These are phyloP conservation scores for Helichrysum umbraculigerum DNA, from an alignment of 129 eudicot genomes.

Conservation along the genomic window DNA sequence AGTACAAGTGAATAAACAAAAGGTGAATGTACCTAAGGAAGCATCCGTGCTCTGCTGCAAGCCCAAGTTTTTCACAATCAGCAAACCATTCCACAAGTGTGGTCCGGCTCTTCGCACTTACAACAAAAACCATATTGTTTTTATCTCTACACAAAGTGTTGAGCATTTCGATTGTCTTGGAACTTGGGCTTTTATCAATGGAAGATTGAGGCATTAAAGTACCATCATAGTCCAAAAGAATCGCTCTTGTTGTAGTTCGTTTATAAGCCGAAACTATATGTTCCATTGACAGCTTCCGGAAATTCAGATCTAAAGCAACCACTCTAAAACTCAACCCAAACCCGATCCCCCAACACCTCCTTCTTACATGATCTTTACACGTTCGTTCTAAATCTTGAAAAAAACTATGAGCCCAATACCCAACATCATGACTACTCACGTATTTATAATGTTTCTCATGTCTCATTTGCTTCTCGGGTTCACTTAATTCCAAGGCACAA, in stretches of 20 bases:
- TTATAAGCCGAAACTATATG: conserved; percentile 79
- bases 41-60: conserved; percentile 87
- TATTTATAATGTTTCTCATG: conserved; percentile 84
- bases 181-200: conserved; percentile 66
- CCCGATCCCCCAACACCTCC: conserved; percentile 90
- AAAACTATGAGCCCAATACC: conserved; percentile 79
- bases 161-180: conserved; percentile 53
- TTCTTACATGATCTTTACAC: conserved; percentile 71
- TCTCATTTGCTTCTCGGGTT: conserved; percentile 72
- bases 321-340: conserved; percentile 85
- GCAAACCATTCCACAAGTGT: conserved; percentile 69
- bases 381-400: conserved; percentile 77
- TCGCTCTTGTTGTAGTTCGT: conserved; percentile 63
- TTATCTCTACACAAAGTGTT: conserved; percentile 59
- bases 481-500: conserved; percentile 63
- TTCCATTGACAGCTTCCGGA: conserved; percentile 72
- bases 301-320: conserved; percentile 75
- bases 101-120: conserved; percentile 65
- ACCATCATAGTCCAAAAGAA: conserved; percentile 82
- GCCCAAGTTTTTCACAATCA: conserved; percentile 68
- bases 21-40: conserved; percentile 52
- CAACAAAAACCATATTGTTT: conserved; percentile 73
- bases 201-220: conserved; percentile 75
- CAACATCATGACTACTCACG: conserved; percentile 82
- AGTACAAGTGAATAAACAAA: conserved; percentile 4